Conservation (phyloP, 2,329 filamentous ascomycete genomes). For the Pestalotiopsis sp. region DNA sequence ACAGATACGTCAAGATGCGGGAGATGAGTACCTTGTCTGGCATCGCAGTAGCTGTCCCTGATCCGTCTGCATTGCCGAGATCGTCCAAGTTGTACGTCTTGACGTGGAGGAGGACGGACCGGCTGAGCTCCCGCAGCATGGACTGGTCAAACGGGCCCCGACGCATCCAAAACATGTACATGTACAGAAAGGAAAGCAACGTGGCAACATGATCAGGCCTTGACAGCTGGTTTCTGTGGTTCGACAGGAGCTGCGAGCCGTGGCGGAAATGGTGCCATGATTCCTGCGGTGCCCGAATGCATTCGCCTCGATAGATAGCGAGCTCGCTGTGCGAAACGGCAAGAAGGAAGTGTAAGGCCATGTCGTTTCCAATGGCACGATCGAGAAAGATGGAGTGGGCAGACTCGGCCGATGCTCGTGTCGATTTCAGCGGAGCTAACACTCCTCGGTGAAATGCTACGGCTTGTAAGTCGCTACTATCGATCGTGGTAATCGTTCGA, state of each 20-base stretch:
- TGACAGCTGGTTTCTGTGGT: not conserved
- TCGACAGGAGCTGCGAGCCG: not conserved
- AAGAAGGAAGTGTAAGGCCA: conserved; percentile 5
- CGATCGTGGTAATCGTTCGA: too few species aligned
- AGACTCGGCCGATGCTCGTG: not conserved
- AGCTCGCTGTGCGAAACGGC: conserved; percentile 3
- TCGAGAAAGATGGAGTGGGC: conserved; percentile 4
- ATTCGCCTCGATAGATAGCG: not conserved
- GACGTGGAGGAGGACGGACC: not conserved
- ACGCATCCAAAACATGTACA: conserved; percentile 7
- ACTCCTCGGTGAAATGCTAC: not conserved
- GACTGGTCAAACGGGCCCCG: not conserved
- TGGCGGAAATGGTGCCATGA: not conserved
- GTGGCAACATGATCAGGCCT: not conserved
- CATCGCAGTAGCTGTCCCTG: not conserved
- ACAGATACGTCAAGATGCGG: not conserved
- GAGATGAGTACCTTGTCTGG: not conserved
- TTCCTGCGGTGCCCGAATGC: not conserved
- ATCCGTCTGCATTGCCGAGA: not conserved
- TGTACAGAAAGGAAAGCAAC: not conserved
- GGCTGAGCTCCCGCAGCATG: conserved; percentile 1
- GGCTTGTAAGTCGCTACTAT: not conserved
- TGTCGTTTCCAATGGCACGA: not conserved
- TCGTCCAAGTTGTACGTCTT: not conserved
- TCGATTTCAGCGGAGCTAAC: conserved; percentile 3